These are phyloP conservation scores for Jaapia argillacea DNA, from an alignment of 768 basidiomycete species.

Conservation along the genomic window DNA sequence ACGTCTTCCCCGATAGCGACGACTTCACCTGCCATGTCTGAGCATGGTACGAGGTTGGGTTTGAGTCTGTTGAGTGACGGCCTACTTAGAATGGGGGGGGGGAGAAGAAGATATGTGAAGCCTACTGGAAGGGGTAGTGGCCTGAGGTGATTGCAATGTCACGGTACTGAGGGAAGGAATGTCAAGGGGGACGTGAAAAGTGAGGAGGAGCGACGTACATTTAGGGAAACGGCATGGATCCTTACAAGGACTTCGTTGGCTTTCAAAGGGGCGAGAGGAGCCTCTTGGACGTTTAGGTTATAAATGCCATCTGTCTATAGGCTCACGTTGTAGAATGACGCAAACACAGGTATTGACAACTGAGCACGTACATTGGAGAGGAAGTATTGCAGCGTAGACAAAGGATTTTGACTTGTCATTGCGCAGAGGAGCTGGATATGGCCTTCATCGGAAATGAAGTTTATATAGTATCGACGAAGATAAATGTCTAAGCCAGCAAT, in stretches of 20 bases:
- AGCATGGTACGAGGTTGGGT: conserved; percentile 20
- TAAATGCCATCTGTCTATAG: conserved; percentile 15
- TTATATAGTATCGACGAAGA: no score
- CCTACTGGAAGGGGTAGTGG: conserved; percentile 25
- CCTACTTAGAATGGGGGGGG: no score
- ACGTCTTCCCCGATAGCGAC: conserved; percentile 30
- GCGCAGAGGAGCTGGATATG: no score
- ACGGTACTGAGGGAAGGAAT: no score
- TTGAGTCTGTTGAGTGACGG: no score
- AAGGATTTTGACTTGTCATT: no score
- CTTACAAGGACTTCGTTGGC: conserved; percentile 45
- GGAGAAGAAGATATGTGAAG: no score
- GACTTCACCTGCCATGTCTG: conserved; percentile 52
- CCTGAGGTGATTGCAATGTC: conserved; percentile 35
- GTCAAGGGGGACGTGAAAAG: no score
- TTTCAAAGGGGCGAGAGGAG: conserved; percentile 22
- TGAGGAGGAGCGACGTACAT: no score
- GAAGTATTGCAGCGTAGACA: conserved; percentile 7
- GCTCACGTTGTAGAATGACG: not conserved
- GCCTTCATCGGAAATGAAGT: no score
- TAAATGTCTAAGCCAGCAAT: no score
- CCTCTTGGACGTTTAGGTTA: conserved; percentile 18
- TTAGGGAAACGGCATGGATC: conserved; percentile 43
- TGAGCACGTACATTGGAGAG: conserved; percentile 2
- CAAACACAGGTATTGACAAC: not conserved